Base-by-base conservation (phyloP, 371 early-diverging fungal genomes). In the Mortierella sp. region DNA sequence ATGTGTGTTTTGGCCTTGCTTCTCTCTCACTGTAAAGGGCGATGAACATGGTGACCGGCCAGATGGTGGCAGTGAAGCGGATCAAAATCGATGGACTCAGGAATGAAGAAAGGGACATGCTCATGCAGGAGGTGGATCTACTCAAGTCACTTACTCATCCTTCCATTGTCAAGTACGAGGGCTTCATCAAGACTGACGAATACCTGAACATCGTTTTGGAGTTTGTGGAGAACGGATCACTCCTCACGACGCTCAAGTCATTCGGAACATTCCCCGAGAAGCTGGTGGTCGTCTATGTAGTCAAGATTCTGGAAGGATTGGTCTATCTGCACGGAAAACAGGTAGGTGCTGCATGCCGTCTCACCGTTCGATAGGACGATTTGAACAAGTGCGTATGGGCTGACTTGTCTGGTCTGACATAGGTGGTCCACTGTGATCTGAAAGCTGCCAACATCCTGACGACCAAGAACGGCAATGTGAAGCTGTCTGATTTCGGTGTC, bases 401-500 rank as follows among this genome's bases (percentile, higher is more conserved):
- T 34, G 4, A 34, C 4, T 34, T 34, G 34, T 10, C 7, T 10
- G 34, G 34, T 34, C 10, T 34, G 7, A 10, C 10, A 34, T 62
- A 90, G 76, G 91, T 93, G 3, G 93, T 93, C 3, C 99, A 99
- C 80, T 90, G 99, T 60, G 99, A 99, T 82, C 81, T 99, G 51
- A 99, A 99, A 79, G 95, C 94, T 1, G 96, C 95, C 76, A 98
- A 98, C 74, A 95, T 98, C 52, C 74, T 97, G 64, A 93, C 96
- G 0, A 98, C 96, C 14, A 97, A 97, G 69, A 89, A 93, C 27
- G 98, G 97, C 0, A 89, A 90, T 61, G 95, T 96, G 27, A 98
- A 98, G 79, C 80, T 98, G n/a, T 94, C 97, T 0, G 98, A 98
- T 71, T 98, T 98, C 81, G 98, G 97, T 46, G 96, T 94, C 1